These are phyloP conservation scores for Xylaria digitata DNA, from an alignment of 2,329 filamentous ascomycete species.

Conservation along the genomic window DNA sequence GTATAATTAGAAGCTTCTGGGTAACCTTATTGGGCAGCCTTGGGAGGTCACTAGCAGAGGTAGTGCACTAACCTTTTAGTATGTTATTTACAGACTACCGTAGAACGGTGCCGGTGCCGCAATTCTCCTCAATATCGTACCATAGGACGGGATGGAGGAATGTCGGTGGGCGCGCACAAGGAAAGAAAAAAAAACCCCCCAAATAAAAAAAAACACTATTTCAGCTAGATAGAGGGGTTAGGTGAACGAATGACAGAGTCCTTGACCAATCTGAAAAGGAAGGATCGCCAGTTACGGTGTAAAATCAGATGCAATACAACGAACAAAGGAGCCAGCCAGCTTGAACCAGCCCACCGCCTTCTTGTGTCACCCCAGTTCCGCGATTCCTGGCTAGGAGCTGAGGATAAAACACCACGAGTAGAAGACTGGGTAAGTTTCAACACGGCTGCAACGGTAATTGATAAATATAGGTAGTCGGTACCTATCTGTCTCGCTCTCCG, in stretches of 20 bases:
- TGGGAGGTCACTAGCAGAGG: slow-evolving; percentile 2
- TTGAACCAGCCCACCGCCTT: slow-evolving; percentile 6
- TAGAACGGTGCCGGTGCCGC: slow-evolving; percentile 16
- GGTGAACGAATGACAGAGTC: not conserved
- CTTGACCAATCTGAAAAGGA: slow-evolving; percentile 16
- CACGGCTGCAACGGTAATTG: slow-evolving; percentile 14
- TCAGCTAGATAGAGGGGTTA: slow-evolving; percentile 1
- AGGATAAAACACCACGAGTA: not conserved
- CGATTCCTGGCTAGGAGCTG: not conserved
- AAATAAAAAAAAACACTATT: slow-evolving; percentile 1
- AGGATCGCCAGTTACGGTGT: not conserved
- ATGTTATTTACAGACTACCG: not conserved
- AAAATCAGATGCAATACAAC: slow-evolving; percentile 5
- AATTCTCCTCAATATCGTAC: slow-evolving; percentile 28
- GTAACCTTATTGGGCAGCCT: slow-evolving; percentile 22
- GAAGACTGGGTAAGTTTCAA: not conserved
- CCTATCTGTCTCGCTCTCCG: slow-evolving; percentile 30
- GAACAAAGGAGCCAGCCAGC: slow-evolving; percentile 1
- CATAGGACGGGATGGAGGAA: slow-evolving; percentile 9
- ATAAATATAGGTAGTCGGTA: slow-evolving; percentile 24
- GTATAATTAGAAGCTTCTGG: slow-evolving; percentile 27
- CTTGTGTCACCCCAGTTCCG: slow-evolving; percentile 17
- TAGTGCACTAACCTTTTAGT: no score
- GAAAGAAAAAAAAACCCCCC: no score
- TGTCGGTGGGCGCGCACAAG: not conserved